Base-by-base conservation (phyloP, 1,284 basidiomycete species). In the Ganoderma lingzhi region DNA sequence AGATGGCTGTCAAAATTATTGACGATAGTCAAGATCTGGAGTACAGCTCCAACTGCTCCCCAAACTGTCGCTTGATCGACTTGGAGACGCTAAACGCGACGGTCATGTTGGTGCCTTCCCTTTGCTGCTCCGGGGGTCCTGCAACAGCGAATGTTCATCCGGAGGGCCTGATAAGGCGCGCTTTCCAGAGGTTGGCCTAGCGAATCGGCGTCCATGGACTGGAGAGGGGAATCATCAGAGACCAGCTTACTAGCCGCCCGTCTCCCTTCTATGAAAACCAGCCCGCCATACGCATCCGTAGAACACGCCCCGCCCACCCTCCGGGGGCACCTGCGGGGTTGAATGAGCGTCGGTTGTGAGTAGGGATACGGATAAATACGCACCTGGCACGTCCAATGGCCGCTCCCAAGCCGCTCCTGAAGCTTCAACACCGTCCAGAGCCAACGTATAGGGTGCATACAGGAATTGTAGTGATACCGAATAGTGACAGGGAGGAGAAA, bases 1-100 rank as follows among this genome's bases (percentile, higher is more conserved):
- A 89, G 82, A 76, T 96, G 93, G 68, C 92, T 93, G 83, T 97
- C 97, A 82, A 97, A 97, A 79, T 98, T 96, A 82, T 98, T 98
- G 96, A 98, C 98, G 74, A 98, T 97, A 77, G 98, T 96, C 77
- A 98, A 83, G 80, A 98, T 98, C 67, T 89, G 79, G 98, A 97
- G 83, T 98, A 98, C n/a, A 98, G 95, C 73, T 96, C 94, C 6
- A 96, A 35, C 3, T 8, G 35, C 8, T 95, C 91, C 60, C 89
- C 86, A 76, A 98, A 98, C 81, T 95, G 92, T 62, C 88, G 82
- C 84, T 98, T 97, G 83, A 98, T 96, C 70, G 93, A 92, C 81
- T 98, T 96, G 63, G 98, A 88, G 80, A 98, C 98, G 79, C 90
- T 93, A 68, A 98, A 85, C 23, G 97, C 97, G 82, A 98, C 96